Conservation (phyloP, 306 rosid species). For the Adenanthera pavonina region DNA sequence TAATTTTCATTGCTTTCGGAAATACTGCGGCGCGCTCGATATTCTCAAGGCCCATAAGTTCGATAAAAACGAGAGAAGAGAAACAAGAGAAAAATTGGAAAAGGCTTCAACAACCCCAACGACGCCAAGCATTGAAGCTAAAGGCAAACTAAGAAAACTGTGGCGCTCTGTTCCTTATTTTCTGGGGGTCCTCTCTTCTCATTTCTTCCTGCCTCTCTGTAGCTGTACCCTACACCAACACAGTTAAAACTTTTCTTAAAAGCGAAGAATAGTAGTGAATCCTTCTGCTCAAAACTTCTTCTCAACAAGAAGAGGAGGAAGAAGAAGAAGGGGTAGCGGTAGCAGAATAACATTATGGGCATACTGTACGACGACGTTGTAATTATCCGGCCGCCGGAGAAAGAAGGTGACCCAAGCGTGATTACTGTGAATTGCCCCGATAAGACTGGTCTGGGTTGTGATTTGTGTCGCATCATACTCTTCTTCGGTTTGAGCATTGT, state of each 20-base stretch:
- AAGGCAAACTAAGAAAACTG: constrained; percentile 14
- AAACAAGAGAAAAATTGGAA: constrained; percentile 18
- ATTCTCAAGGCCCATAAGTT: not conserved
- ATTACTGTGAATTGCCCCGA: constrained; percentile 96
- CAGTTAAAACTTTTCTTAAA: not conserved
- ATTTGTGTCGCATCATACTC: constrained; percentile 94
- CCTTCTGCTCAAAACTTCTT: not conserved
- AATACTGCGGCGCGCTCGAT: constrained; percentile 13
- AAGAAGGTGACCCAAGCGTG: constrained; percentile 70
- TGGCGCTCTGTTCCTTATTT: not conserved
- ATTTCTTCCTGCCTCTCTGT: constrained; percentile 16
- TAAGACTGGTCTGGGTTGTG: constrained; percentile 93
- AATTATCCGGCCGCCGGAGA: constrained; percentile 63
- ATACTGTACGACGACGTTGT: constrained; percentile 82
- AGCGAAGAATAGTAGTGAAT: constrained; percentile 15
- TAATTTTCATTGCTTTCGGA: not conserved
- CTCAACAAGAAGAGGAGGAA: not conserved
- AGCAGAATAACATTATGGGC: constrained; percentile 61
- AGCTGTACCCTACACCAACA: not conserved
- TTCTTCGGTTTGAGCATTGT: constrained; percentile 90
- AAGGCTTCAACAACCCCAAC: constrained; percentile 41
- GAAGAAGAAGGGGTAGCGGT: constrained; percentile 21
- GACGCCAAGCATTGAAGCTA: constrained; percentile 13
- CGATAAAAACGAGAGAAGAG: not conserved
- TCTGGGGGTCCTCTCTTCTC: not conserved